These are phyloP conservation scores for Rhypophila decipiens DNA, from an alignment of 495 filamentous ascomycete species.

Conservation along the genomic window DNA sequence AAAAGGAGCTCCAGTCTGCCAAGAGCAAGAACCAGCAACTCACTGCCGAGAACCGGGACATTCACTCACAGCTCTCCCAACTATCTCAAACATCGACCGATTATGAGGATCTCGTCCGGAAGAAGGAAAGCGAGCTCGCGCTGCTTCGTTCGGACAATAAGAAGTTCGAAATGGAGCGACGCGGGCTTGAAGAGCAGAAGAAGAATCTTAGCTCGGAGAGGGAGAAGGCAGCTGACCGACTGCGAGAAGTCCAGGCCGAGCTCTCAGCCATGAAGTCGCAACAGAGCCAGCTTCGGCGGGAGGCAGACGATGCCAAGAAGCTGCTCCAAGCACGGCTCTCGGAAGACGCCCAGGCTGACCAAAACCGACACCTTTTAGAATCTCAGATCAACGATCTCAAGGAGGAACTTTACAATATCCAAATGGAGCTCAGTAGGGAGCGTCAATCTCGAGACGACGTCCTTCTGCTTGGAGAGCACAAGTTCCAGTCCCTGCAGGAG, in stretches of 20 bases:
- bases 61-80: constrained; percentile 78
- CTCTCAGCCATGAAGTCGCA: constrained; percentile 80
- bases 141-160: constrained; percentile 78
- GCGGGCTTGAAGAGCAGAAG: constrained; percentile 68
- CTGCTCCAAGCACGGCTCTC: constrained; percentile 82
- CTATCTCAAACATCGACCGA: constrained; percentile 86
- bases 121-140: constrained; percentile 89
- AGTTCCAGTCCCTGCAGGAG: constrained; percentile 69
- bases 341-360: constrained; percentile 79
- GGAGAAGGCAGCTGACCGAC: constrained; percentile 67
- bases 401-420: constrained; percentile 71
- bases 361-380: constrained; percentile 81
- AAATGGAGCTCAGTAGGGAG: constrained; percentile 84
- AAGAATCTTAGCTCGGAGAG: constrained; percentile 62
- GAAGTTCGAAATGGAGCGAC: constrained; percentile 70
- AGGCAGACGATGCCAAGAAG: constrained; percentile 80
- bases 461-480: constrained; percentile 84
- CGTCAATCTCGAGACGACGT: constrained; percentile 96
- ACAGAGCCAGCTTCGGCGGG: constrained; percentile 74
- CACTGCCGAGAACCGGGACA: constrained; percentile 71
- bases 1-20: constrained; percentile 71
- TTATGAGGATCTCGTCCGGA: constrained; percentile 86
- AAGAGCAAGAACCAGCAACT: constrained; percentile 69
- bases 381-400: constrained; percentile 84
- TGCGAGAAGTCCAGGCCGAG: constrained; percentile 82